Conservation (phyloP, 73 alveolate species). For the Tetrahymena malaccensis region DNA sequence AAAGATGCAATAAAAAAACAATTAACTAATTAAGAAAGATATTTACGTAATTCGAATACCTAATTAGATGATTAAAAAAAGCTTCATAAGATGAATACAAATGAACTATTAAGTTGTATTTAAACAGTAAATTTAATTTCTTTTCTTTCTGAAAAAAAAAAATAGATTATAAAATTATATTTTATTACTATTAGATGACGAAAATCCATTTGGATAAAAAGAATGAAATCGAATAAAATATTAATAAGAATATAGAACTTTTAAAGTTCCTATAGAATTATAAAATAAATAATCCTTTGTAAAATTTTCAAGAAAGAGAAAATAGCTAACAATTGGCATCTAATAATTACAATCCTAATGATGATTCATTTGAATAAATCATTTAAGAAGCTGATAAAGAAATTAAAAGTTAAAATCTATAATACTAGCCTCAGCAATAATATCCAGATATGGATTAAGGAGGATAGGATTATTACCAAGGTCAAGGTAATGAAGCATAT, state of each 20-base stretch:
- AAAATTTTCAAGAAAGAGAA: not conserved
- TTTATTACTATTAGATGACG: not conserved
- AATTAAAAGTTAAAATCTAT: not conserved
- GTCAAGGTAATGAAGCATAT: not conserved
- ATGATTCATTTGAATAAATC: not conserved
- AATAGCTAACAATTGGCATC: not conserved
- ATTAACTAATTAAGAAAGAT: too few species aligned
- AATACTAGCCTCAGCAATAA: not conserved
- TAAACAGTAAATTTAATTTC: not conserved
- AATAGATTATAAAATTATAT: too few species aligned
- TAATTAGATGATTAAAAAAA: not conserved
- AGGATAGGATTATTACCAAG: not conserved
- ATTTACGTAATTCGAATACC: too few species aligned
- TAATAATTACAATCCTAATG: not conserved
- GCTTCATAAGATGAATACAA: not conserved
- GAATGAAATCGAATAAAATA: not conserved
- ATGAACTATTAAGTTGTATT: not conserved
- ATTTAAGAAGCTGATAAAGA: not conserved
- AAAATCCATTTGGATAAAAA: not conserved
- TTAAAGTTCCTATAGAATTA: not conserved
- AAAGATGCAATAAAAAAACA: not conserved
- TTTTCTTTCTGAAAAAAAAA: too few species aligned
- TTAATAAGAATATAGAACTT: not conserved
- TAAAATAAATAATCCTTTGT: not conserved
- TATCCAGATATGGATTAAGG: not conserved